Evolutionary conservation across 2,329 filamentous ascomycete genomes (phyloP).

Genomic region (Claviceps spartinae): DNA sequence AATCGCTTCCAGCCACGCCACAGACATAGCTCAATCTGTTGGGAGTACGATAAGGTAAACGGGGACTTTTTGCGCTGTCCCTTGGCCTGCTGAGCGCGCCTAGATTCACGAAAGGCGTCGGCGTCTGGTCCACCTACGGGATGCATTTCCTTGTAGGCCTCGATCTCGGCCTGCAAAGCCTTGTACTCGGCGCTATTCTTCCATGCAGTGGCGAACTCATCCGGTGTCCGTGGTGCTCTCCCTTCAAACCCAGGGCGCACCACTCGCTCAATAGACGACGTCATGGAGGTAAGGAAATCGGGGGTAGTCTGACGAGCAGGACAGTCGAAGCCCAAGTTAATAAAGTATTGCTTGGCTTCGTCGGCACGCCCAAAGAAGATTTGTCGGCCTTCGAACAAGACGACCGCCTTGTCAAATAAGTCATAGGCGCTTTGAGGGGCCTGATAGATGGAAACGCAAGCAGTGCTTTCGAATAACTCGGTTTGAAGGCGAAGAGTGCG

Average conservation of each 20-base stretch:
- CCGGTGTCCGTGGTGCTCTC: slow-evolving; percentile 43
- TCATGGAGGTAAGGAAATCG: slow-evolving; percentile 62
- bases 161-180: slow-evolving; percentile 39
- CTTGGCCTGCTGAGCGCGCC: slow-evolving; percentile 41
- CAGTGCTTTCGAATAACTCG: slow-evolving; percentile 52
- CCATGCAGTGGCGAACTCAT: slow-evolving; percentile 48
- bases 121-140: slow-evolving; percentile 43
- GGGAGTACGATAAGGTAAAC: slow-evolving; percentile 63
- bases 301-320: slow-evolving; percentile 54
- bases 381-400: slow-evolving; percentile 47
- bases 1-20: slow-evolving; percentile 70
- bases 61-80: slow-evolving; percentile 56
- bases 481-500: slow-evolving; percentile 55
- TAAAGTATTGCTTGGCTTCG: slow-evolving; percentile 50
- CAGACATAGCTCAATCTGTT: slow-evolving; percentile 69
- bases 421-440: slow-evolving; percentile 53
- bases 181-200: slow-evolving; percentile 38
- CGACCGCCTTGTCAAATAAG: slow-evolving; percentile 43
- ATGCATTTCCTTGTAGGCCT: slow-evolving; percentile 38
- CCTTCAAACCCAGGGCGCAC: slow-evolving; percentile 42
- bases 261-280: slow-evolving; percentile 41
- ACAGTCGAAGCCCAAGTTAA: slow-evolving; percentile 53
- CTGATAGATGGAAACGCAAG: slow-evolving; percentile 63
- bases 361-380: slow-evolving; percentile 50
- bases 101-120: slow-evolving; percentile 40